Conservation (phyloP, 2,329 filamentous ascomycete species). For the Dactylonectria estremocensis region DNA sequence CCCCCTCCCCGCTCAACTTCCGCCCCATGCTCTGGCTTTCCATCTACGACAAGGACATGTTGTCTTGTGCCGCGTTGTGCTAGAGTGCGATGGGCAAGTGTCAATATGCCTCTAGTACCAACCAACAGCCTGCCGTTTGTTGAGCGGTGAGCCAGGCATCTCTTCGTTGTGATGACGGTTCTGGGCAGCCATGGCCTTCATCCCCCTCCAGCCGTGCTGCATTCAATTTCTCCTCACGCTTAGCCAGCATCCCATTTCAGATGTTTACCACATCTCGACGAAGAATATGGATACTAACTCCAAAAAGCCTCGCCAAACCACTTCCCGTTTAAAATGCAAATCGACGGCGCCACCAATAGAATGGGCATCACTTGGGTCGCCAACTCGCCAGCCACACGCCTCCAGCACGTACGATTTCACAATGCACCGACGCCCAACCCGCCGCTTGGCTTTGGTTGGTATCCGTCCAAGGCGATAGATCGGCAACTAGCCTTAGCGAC, state of each 20-base stretch:
- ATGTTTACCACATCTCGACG: conserved; percentile 12
- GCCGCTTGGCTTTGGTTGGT: conserved; percentile 19
- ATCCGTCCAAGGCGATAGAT: conserved; percentile 38
- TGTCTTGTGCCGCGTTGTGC: conserved; percentile 25
- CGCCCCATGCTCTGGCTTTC: conserved; percentile 25
- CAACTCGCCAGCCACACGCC: conserved; percentile 26
- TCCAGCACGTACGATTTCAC: conserved; percentile 32
- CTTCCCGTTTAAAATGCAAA: not conserved
- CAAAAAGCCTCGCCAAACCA: not conserved
- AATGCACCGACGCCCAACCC: conserved; percentile 34
- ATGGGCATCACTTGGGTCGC: conserved; percentile 19
- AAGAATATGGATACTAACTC: not conserved
- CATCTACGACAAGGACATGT: conserved; percentile 27
- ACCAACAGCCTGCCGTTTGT: conserved; percentile 17
- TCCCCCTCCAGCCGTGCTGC: not conserved
- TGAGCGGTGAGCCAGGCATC: conserved; percentile 26
- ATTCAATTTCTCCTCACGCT: conserved; percentile 4
- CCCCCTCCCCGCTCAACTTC: conserved; percentile 15
- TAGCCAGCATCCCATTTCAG: conserved; percentile 16
- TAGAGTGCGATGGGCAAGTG: conserved; percentile 19
- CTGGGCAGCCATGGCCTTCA: not conserved
- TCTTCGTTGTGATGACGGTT: not conserved
- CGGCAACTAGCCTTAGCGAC: conserved; percentile 47
- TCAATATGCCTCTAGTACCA: conserved; percentile 7
- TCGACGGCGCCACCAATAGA: not conserved